Conservation (phyloP, 1,284 basidiomycete genomes). For the Ceratobasidium sp. region DNA sequence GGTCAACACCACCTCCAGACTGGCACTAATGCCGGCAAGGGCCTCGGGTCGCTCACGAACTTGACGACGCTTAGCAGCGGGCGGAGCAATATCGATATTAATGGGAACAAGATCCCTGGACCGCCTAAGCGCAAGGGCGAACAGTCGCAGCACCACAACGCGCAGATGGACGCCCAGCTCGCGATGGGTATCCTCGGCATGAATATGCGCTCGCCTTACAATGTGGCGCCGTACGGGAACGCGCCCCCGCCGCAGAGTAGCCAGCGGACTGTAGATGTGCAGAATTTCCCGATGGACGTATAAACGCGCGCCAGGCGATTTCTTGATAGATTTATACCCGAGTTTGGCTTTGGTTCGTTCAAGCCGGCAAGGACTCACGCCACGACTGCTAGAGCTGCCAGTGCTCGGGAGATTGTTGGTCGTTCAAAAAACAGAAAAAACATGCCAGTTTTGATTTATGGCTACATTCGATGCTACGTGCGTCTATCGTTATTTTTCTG, state of each 20-base stretch:
- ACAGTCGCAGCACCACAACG: constrained; percentile 2
- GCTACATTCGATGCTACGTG: constrained; percentile 16
- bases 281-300: constrained; percentile 44
- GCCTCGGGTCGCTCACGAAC: constrained; percentile 43
- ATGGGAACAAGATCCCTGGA: constrained; percentile 43
- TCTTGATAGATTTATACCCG: too few species aligned
- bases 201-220: constrained; percentile 34
- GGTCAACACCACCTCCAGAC: constrained; percentile 71
- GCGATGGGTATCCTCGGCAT: constrained; percentile 39
- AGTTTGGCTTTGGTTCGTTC: too few species aligned
- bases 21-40: constrained; percentile 39
- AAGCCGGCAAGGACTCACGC: background rate
- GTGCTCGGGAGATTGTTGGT: background rate
- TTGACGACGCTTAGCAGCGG: constrained; percentile 42
- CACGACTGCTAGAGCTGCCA: background rate
- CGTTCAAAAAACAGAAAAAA: constrained; percentile 19
- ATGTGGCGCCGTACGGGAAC: background rate
- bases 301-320: background rate
- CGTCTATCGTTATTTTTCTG: constrained; percentile 37
- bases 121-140: constrained; percentile 43
- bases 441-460: constrained; percentile 8
- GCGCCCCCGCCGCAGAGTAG: constrained; percentile 17
- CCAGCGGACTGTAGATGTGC: constrained; percentile 40
- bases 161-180: constrained; percentile 37
- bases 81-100: constrained; percentile 42